phyloP scores from a whole-genome alignment of 2,329 filamentous ascomycete species.

The Albifimbria verrucaria region DNA sequence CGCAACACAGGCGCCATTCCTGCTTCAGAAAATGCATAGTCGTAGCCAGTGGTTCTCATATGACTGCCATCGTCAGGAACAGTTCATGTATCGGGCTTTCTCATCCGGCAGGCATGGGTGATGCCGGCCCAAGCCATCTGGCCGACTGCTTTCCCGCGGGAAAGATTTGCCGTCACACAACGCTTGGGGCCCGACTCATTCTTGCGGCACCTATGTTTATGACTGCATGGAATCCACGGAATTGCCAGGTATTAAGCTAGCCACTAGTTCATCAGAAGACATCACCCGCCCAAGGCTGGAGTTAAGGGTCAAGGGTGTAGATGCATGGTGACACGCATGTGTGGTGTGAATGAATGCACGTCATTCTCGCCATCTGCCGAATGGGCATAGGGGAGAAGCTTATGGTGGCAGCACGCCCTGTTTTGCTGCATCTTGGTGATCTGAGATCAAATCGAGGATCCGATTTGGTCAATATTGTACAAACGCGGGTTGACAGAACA shows the following conservation, averaged over 20 bases:
- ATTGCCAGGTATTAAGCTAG: too few species aligned
- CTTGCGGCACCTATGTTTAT: not conserved
- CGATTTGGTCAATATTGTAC: too few species aligned
- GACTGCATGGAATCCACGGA: too few species aligned
- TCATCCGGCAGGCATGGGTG: not conserved
- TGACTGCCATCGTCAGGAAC: not conserved
- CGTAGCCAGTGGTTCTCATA: not conserved
- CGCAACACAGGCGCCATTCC: constrained; percentile 12
- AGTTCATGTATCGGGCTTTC: not conserved
- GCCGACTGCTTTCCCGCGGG: not conserved
- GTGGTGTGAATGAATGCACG: not conserved
- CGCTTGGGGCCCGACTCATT: not conserved
- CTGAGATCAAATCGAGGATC: too few species aligned
- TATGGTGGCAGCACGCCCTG: too few species aligned
- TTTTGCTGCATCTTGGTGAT: too few species aligned
- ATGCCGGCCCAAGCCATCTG: too few species aligned
- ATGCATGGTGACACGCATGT: not conserved
- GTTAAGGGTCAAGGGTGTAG: not conserved
- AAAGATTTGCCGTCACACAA: not conserved
- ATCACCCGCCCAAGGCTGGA: too few species aligned
- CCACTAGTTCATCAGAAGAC: too few species aligned
- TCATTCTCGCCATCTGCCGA: not conserved
- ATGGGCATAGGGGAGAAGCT: too few species aligned
- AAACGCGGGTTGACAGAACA: too few species aligned
- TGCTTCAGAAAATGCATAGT: constrained; percentile 2